These are phyloP conservation scores for Trichoderma polysporum DNA, from an alignment of 2,329 filamentous ascomycete genomes.

Conservation along the genomic window DNA sequence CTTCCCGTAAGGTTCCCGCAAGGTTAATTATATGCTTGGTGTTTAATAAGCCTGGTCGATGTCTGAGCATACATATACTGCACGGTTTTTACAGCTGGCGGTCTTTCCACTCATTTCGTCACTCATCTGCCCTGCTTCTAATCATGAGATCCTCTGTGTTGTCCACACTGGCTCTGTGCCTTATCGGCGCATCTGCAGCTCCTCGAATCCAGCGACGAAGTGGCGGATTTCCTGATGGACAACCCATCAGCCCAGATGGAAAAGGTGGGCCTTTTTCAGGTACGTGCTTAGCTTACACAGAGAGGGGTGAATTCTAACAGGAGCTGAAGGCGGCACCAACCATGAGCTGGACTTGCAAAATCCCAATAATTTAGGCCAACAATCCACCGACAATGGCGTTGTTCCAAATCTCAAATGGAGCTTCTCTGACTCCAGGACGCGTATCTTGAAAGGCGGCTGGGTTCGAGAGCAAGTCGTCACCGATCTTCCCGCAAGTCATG, in stretches of 20 bases:
- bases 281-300: conserved; percentile 32
- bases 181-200: conserved; percentile 24
- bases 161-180: conserved; percentile 18
- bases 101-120: background rate
- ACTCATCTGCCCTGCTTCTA: background rate
- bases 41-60: background rate
- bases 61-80: background rate
- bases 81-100: background rate
- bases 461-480: conserved; percentile 64
- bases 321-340: conserved; percentile 61
- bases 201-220: conserved; percentile 26
- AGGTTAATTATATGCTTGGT: conserved; percentile 9
- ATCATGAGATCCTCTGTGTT: conserved; percentile 22
- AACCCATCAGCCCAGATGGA: conserved; percentile 56
- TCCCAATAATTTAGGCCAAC: conserved; percentile 61
- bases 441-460: conserved; percentile 64
- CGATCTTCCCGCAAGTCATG: conserved; percentile 64
- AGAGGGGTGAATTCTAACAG: background rate
- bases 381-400: conserved; percentile 61
- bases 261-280: conserved; percentile 60
- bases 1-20: background rate
- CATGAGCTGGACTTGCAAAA: conserved; percentile 60
- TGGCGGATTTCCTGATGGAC: conserved; percentile 47
- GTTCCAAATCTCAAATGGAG: conserved; percentile 69
- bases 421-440: conserved; percentile 66